Percentiles rank a stretch among this genome's conserved stretches.
These are phyloP conservation scores for Millerago galiae DNA, from an alignment of 805 yeast genomes.

Conservation along the genomic window DNA sequence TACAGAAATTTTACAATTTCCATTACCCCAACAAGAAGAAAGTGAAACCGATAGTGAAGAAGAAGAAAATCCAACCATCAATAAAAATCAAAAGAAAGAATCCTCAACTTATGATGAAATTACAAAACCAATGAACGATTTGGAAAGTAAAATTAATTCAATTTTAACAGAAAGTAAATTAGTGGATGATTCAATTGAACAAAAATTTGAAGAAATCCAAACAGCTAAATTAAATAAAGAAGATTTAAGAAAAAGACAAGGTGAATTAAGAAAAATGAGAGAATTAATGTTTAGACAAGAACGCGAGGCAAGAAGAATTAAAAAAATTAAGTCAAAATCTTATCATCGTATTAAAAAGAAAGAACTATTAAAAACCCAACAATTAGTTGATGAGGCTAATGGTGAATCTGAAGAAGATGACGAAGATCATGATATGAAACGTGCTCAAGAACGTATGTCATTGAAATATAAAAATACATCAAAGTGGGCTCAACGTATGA, in stretches of 20 bases:
- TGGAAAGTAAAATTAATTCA: slow-evolving; percentile 59
- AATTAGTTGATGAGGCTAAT: slow-evolving; percentile 42
- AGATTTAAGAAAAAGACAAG: slow-evolving; percentile 69
- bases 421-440: slow-evolving; percentile 58
- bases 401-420: slow-evolving; percentile 41
- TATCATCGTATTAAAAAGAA: slow-evolving; percentile 82
- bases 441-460: slow-evolving; percentile 92
- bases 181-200: slow-evolving; percentile 65
- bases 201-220: slow-evolving; percentile 83
- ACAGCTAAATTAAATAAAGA: slow-evolving; percentile 75
- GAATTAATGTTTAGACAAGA: slow-evolving; percentile 96
- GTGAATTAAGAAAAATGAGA: slow-evolving; percentile 84
- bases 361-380: slow-evolving; percentile 66
- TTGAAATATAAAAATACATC: slow-evolving; percentile 83
- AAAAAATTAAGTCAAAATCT: slow-evolving; percentile 90
- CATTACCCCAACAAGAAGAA: slow-evolving; percentile 44
- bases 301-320: slow-evolving; percentile 80
- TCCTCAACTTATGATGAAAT: slow-evolving; percentile 51
- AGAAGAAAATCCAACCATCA: background rate
- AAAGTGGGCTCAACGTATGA: slow-evolving; percentile 87
- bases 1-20: slow-evolving; percentile 81
- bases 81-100: slow-evolving; percentile 24
- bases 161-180: slow-evolving; percentile 61
- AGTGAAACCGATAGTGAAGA: slow-evolving; percentile 11
- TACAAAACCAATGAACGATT: slow-evolving; percentile 36